phyloP scores from a whole-genome alignment of 495 filamentous ascomycete species.

The Talaromyces stipitatus region DNA sequence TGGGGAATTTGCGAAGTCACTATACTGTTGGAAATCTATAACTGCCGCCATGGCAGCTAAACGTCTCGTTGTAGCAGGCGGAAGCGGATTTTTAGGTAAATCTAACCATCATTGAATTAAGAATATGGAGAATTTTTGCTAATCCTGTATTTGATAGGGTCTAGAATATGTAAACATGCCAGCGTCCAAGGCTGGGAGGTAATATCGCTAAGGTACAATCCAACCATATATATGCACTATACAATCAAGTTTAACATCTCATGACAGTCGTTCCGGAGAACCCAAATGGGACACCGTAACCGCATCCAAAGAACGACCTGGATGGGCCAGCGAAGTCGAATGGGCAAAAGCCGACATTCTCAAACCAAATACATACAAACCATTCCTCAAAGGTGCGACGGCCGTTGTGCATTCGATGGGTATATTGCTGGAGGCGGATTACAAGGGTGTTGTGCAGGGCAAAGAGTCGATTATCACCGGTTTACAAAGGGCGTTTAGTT shows the following conservation, averaged over 20 bases:
- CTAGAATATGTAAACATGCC: constrained; percentile 85
- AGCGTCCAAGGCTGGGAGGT: constrained; percentile 78
- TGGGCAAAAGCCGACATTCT: constrained; percentile 89
- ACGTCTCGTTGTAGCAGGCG: constrained; percentile 81
- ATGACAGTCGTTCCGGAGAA: constrained; percentile 71
- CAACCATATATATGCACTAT: not conserved
- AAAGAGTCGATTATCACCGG: constrained; percentile 68
- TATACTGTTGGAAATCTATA: not conserved
- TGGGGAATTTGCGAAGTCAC: not conserved
- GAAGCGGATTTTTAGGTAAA: constrained; percentile 83
- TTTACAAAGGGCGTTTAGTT: constrained; percentile 66
- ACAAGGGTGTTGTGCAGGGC: constrained; percentile 85
- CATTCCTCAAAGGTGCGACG: constrained; percentile 63
- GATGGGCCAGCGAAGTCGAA: constrained; percentile 72
- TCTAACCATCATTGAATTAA: not conserved
- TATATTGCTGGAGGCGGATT: constrained; percentile 95
- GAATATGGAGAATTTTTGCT: not conserved
- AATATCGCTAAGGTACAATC: constrained; percentile 69
- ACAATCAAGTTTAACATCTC: not conserved
- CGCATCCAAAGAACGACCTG: constrained; percentile 61
- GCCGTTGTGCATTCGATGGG: constrained; percentile 90
- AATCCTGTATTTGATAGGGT: constrained; percentile 38
- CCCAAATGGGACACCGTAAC: constrained; percentile 76
- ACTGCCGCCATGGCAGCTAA: constrained; percentile 42
- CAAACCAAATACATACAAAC: constrained; percentile 65